phyloP scores from a whole-genome alignment of 2,329 filamentous ascomycete genomes.

The Aspergillus thermomutatus region DNA sequence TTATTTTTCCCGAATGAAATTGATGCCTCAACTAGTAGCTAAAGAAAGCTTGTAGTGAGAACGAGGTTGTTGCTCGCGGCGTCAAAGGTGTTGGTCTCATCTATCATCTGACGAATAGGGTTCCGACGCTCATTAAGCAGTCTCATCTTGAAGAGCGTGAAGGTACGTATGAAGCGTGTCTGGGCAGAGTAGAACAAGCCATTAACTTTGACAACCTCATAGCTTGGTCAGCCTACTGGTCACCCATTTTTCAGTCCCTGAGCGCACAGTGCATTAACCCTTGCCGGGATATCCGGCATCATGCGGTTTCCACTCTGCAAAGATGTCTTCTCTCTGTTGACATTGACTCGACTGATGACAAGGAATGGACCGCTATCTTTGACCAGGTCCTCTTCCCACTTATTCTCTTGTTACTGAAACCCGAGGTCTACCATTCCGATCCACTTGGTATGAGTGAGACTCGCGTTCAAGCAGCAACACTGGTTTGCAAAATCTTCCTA shows the following conservation, averaged over 20 bases:
- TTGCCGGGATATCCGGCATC: constrained; percentile 85
- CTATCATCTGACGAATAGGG: constrained; percentile 74
- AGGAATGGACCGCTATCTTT: constrained; percentile 95
- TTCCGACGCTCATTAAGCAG: constrained; percentile 83
- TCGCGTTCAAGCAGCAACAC: constrained; percentile 81
- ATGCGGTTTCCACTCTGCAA: constrained; percentile 83
- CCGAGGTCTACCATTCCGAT: constrained; percentile 90
- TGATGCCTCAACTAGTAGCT: constrained; percentile 5
- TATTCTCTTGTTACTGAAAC: constrained; percentile 81
- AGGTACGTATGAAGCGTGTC: constrained; percentile 48
- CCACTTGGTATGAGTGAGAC: constrained; percentile 94
- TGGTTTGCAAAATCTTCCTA: constrained; percentile 92
- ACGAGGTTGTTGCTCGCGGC: constrained; percentile 71
- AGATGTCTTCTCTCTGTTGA: constrained; percentile 80
- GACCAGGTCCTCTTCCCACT: constrained; percentile 89
- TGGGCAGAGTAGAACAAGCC: not conserved
- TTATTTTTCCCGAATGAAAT: constrained; percentile 6
- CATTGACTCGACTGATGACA: constrained; percentile 75
- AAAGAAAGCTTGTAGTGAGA: constrained; percentile 51
- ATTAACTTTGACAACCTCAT: constrained; percentile 10
- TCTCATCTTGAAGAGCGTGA: constrained; percentile 86
- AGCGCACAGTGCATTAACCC: constrained; percentile 91
- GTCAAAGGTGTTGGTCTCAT: constrained; percentile 78
- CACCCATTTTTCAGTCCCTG: constrained; percentile 85
- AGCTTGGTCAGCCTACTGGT: constrained; percentile 98